These are phyloP conservation scores for Sugiyamaella castrensis DNA, from an alignment of 1,139 yeast species.

Conservation along the genomic window DNA sequence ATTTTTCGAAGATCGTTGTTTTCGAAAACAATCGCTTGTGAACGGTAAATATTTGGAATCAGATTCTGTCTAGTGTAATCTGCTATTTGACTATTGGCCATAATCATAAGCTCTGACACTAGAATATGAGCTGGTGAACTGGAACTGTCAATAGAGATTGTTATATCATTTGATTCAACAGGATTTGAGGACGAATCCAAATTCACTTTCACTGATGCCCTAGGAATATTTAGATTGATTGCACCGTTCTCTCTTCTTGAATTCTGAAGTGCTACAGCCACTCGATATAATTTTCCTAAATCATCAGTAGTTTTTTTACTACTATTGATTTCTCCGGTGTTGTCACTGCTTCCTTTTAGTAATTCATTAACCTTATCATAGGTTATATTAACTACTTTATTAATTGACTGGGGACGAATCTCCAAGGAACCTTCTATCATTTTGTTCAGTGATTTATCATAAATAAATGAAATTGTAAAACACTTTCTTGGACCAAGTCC, in stretches of 20 bases:
- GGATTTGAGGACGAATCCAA: too few species aligned
- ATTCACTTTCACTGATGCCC: slow-evolving; percentile 18
- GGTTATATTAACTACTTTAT: slow-evolving; percentile 47
- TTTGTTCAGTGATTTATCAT: slow-evolving; percentile 36
- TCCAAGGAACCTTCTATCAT: slow-evolving; percentile 23
- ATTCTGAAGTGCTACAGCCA: slow-evolving; percentile 38
- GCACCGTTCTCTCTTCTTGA: slow-evolving; percentile 21
- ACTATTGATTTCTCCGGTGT: too few species aligned
- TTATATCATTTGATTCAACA: neutral
- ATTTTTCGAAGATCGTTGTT: too few species aligned
- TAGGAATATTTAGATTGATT: slow-evolving; percentile 14
- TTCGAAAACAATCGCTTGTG: slow-evolving; percentile 45
- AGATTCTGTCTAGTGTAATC: slow-evolving; percentile 44
- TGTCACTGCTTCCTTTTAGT: slow-evolving; percentile 31
- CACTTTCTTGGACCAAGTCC: slow-evolving; percentile 47
- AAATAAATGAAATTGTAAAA: slow-evolving; percentile 45
- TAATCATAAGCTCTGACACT: slow-evolving; percentile 81
- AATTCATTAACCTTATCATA: slow-evolving; percentile 50
- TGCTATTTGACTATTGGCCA: slow-evolving; percentile 67
- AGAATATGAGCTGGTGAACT: slow-evolving; percentile 33
- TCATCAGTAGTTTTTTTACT: slow-evolving; percentile 30
- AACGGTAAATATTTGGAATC: slow-evolving; percentile 59
- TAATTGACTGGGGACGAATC: slow-evolving; percentile 41
- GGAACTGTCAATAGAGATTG: neutral
- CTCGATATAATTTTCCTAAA: slow-evolving; percentile 36